A percentile compares a stretch with the other conserved stretches of the same genome.
These are phyloP conservation scores for Ciborinia camelliae DNA, from an alignment of 2,329 filamentous ascomycete genomes.

Conservation along the genomic window DNA sequence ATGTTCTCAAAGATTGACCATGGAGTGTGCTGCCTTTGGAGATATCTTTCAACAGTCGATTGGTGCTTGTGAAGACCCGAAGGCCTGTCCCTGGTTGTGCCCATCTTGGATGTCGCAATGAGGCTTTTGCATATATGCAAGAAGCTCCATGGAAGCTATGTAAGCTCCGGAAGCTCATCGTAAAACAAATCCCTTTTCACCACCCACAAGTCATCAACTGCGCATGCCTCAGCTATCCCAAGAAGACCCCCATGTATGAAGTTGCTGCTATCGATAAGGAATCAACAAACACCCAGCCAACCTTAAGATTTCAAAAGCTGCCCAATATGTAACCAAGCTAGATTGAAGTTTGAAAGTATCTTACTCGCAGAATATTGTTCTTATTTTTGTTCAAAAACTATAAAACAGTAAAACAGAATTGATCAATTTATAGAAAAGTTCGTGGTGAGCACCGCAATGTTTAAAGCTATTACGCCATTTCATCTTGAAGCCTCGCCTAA, in stretches of 20 bases:
- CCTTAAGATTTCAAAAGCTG: neutral
- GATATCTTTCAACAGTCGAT: constrained; percentile 27
- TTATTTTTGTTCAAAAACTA: neutral
- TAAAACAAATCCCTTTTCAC: constrained; percentile 17
- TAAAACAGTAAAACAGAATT: neutral
- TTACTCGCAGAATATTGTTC: neutral
- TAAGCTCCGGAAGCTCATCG: constrained; percentile 34
- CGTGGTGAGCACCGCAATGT: constrained; percentile 2
- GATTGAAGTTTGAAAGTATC: neutral
- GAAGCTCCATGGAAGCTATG: constrained; percentile 33
- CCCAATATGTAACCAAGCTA: neutral
- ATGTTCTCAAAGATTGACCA: constrained; percentile 26
- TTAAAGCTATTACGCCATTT: constrained; percentile 21
- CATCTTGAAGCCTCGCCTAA: constrained; percentile 18
- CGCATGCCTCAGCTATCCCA: constrained; percentile 16
- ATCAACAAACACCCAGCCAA: neutral
- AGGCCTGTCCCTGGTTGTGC: constrained; percentile 25
- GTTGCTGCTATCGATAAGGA: constrained; percentile 20
- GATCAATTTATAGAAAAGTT: neutral
- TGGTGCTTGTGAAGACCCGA: constrained; percentile 35
- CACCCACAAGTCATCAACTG: constrained; percentile 23
- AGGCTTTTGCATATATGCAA: constrained; percentile 32
- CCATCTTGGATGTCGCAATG: constrained; percentile 28
- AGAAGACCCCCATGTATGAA: constrained; percentile 18
- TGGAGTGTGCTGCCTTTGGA: constrained; percentile 24